Percentiles rank a stretch among this genome's conserved stretches.
phyloP scores from a whole-genome alignment of 2,329 filamentous ascomycete genomes.

The Polychaeton citri region DNA sequence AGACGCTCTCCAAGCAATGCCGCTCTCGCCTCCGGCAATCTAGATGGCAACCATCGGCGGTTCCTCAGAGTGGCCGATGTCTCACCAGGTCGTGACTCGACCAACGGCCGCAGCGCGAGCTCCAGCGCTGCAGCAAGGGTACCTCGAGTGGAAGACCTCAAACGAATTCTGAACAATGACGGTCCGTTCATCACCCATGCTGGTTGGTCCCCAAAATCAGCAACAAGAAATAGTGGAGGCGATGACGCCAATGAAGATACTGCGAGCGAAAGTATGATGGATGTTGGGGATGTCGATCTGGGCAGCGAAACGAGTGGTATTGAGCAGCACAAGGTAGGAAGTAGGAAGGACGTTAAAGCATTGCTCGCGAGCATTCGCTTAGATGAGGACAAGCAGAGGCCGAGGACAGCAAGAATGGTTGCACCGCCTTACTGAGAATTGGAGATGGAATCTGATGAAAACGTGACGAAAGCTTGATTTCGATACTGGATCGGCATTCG shows the following conservation, averaged over 20 bases:
- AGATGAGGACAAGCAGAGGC: neutral
- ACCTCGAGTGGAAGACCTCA: slow-evolving; percentile 33
- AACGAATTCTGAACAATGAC: slow-evolving; percentile 28
- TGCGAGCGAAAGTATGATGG: slow-evolving; percentile 53
- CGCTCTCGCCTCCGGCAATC: slow-evolving; percentile 58
- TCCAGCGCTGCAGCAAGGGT: slow-evolving; percentile 22
- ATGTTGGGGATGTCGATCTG: slow-evolving; percentile 11
- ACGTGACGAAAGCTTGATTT: too few relatives aligned
- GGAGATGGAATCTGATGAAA: too few relatives aligned
- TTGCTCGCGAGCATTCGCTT: neutral
- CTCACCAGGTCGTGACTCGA: slow-evolving; percentile 1
- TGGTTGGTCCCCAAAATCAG: neutral
- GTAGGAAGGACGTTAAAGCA: neutral
- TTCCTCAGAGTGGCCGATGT: slow-evolving; percentile 10
- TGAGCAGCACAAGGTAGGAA: neutral
- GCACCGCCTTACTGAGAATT: neutral
- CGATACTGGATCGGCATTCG: too few relatives aligned
- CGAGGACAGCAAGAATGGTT: neutral
- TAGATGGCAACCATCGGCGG: slow-evolving; percentile 11
- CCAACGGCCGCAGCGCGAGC: slow-evolving; percentile 34
- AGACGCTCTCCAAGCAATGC: slow-evolving; percentile 41
- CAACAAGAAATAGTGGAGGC: slow-evolving; percentile 29
- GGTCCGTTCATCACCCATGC: neutral
- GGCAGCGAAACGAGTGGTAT: slow-evolving; percentile 5
- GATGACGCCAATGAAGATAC: slow-evolving; percentile 34